A percentile compares a stretch with the other conserved stretches of the same genome.
These are phyloP conservation scores for Aspergillus ruber DNA, from an alignment of 2,329 filamentous ascomycete species.

Conservation along the genomic window DNA sequence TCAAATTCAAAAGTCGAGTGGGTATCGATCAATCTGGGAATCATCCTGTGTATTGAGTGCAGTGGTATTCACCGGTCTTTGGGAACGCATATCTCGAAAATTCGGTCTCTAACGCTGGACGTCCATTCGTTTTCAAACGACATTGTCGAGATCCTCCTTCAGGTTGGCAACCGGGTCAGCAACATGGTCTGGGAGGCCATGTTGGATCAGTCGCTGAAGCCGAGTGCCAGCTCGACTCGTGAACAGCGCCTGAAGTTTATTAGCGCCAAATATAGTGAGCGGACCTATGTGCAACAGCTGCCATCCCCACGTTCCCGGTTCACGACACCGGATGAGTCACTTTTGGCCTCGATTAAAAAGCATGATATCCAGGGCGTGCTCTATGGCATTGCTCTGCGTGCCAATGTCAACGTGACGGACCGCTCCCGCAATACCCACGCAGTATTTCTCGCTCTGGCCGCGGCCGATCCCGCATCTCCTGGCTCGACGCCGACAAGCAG, in stretches of 20 bases:
- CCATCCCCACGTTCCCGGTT: constrained; percentile 70
- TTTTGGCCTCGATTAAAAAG: constrained; percentile 88
- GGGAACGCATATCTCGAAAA: constrained; percentile 95
- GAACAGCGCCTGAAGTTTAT: constrained; percentile 94
- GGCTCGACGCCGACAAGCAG: constrained; percentile 35
- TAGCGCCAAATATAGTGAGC: constrained; percentile 86
- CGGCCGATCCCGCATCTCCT: constrained; percentile 83
- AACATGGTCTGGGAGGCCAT: constrained; percentile 96
- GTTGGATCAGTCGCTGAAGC: constrained; percentile 68
- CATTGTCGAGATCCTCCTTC: constrained; percentile 86
- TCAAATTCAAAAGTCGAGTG: constrained; percentile 91
- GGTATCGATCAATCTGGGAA: constrained; percentile 97
- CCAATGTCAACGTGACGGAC: constrained; percentile 81
- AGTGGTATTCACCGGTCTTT: constrained; percentile 94
- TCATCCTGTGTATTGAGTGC: constrained; percentile 95
- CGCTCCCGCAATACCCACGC: constrained; percentile 82
- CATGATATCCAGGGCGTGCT: constrained; percentile 93
- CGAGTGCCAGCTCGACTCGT: constrained; percentile 67
- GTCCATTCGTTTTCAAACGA: constrained; percentile 95
- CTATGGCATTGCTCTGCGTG: constrained; percentile 77
- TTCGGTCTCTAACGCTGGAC: constrained; percentile 89
- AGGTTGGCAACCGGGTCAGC: constrained; percentile 87
- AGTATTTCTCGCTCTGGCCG: constrained; percentile 83
- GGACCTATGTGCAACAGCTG: constrained; percentile 67
- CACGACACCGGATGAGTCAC: constrained; percentile 73